phyloP scores from a whole-genome alignment of 140 eudicot species.

The Senecio squalidus region DNA sequence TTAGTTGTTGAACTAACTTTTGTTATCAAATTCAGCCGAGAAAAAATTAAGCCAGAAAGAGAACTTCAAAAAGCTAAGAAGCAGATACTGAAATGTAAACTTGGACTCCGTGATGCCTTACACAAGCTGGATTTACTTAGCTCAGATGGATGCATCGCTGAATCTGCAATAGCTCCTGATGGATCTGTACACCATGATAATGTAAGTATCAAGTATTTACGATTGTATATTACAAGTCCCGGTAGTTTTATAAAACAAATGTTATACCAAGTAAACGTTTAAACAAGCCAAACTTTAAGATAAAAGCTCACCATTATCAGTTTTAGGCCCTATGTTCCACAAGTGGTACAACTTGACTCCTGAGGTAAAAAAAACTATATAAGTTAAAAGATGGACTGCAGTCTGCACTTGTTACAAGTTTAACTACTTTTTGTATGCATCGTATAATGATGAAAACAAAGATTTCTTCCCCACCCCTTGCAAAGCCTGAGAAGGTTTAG shows the following conservation, averaged over 20 bases:
- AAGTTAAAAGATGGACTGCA: slow-evolving; percentile 2
- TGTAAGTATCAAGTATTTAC: slow-evolving; percentile 31
- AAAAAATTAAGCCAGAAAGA: slow-evolving; percentile 83
- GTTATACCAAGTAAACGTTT: neutral
- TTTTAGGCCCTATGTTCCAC: slow-evolving; percentile 1
- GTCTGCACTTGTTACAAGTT: too few species aligned
- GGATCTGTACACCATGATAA: slow-evolving; percentile 96
- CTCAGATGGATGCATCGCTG: slow-evolving; percentile 78
- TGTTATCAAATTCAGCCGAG: slow-evolving; percentile 53
- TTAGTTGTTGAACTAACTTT: slow-evolving; percentile 10
- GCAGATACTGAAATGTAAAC: slow-evolving; percentile 84
- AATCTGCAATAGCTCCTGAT: slow-evolving; percentile 76
- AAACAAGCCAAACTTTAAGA: neutral
- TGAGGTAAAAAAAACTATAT: neutral
- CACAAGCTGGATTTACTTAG: slow-evolving; percentile 81
- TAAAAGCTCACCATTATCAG: neutral
- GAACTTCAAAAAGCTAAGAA: slow-evolving; percentile 87
- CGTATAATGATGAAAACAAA: neutral
- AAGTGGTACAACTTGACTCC: neutral
- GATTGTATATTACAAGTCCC: neutral
- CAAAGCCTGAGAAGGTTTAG: too few species aligned
- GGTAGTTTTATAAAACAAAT: neutral
- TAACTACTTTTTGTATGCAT: too few species aligned
- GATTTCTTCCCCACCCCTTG: neutral
- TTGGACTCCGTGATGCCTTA: slow-evolving; percentile 88